phyloP scores from a whole-genome alignment of 768 basidiomycete genomes.

The Dictyophora rubrovolvata region DNA sequence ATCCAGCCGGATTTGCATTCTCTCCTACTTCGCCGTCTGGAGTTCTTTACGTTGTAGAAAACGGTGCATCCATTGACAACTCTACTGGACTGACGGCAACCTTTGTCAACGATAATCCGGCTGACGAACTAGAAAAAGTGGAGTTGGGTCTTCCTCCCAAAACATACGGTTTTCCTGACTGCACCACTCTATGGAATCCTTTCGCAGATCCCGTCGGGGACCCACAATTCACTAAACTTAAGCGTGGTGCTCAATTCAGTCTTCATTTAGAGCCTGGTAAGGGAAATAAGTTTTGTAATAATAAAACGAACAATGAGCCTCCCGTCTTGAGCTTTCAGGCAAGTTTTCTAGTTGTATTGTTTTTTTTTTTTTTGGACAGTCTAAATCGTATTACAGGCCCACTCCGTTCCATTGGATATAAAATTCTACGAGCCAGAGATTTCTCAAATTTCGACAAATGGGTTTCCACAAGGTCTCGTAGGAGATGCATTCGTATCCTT shows the following conservation, averaged over 20 bases:
- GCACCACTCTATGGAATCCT: constrained; percentile 34
- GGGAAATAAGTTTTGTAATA: constrained; percentile 26
- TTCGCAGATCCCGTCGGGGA: constrained; percentile 30
- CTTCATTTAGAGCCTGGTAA: constrained; percentile 24
- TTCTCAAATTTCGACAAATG: constrained; percentile 10
- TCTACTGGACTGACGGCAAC: constrained; percentile 27
- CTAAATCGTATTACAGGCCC: constrained; percentile 23
- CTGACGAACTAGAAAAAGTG: constrained; percentile 30
- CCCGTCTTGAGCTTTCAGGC: constrained; percentile 33
- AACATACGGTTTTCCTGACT: constrained; percentile 36
- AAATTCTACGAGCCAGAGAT: constrained; percentile 25
- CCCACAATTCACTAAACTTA: constrained; percentile 25
- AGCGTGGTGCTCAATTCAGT: constrained; percentile 30
- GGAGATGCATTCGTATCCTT: constrained; percentile 35
- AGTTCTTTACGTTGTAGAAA: constrained; percentile 30
- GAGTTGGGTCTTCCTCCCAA: constrained; percentile 3
- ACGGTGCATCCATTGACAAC: constrained; percentile 34
- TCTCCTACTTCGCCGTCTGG: constrained; percentile 13
- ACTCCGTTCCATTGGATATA: constrained; percentile 38
- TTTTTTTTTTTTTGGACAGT: not conserved
- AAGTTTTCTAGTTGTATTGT: not conserved
- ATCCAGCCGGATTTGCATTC: constrained; percentile 34
- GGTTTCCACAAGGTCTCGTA: constrained; percentile 21
- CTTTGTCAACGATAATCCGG: constrained; percentile 37
- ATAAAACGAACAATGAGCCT: constrained; percentile 26